Percentiles rank a stretch among this genome's conserved stretches.
Conservation (phyloP, 2,329 filamentous ascomycete genomes). For the Xylariomycetidae sp. region DNA sequence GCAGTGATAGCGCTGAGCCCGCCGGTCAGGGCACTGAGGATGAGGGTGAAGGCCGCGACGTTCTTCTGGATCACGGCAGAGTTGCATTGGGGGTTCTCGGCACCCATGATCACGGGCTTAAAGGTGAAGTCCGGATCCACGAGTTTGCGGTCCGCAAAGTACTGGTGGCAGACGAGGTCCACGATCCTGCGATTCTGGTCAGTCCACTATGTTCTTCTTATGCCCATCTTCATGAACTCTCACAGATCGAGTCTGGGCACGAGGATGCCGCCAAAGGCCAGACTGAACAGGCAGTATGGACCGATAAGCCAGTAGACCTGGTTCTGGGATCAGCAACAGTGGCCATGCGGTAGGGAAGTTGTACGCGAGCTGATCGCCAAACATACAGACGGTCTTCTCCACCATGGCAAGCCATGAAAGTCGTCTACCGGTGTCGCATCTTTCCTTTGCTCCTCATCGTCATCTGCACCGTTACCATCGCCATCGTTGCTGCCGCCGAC, state of each 20-base stretch:
- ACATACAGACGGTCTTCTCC: conserved; percentile 56
- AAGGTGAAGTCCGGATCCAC: conserved; percentile 54
- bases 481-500: conserved; percentile 26
- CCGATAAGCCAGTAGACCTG: conserved; percentile 79
- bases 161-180: conserved; percentile 74
- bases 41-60: conserved; percentile 73
- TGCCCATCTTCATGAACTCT: conserved; percentile 20
- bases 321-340: conserved; percentile 17
- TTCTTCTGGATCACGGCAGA: conserved; percentile 71
- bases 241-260: conserved; percentile 82
- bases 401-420: conserved; percentile 57
- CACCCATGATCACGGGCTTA: conserved; percentile 59
- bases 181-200: conserved; percentile 49
- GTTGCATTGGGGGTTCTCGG: conserved; percentile 72
- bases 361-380: not conserved
- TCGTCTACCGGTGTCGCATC: conserved; percentile 45
- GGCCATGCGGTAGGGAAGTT: not conserved
- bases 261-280: conserved; percentile 79
- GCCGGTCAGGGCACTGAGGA: conserved; percentile 68
- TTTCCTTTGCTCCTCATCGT: conserved; percentile 11
- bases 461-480: conserved; percentile 10
- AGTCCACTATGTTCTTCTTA: conserved; percentile 1
- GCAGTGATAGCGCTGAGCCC: conserved; percentile 73
- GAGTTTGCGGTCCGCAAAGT: conserved; percentile 63
- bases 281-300: conserved; percentile 73